A percentile compares a stretch with the other conserved stretches of the same genome.
Evolutionary conservation across 2,329 filamentous ascomycete genomes (phyloP).

Genomic region (Claviceps sp.): DNA sequence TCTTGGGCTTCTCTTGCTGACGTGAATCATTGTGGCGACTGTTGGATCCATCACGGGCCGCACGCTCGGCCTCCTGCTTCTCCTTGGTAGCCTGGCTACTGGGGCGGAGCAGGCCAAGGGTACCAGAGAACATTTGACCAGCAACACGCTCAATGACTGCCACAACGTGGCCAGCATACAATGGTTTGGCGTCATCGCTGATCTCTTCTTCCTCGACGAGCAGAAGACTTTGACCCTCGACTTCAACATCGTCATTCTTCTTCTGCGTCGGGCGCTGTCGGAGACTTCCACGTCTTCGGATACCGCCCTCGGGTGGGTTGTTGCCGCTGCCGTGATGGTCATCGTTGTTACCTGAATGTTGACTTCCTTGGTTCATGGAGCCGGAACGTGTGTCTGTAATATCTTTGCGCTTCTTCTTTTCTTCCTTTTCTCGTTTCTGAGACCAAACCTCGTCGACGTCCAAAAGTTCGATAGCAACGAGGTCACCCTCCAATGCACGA

Average conservation of each 20-base stretch:
- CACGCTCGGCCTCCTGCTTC: constrained; percentile 94
- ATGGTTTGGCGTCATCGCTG: constrained; percentile 92
- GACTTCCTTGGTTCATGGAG: constrained; percentile 58
- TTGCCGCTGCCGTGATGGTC: constrained; percentile 49
- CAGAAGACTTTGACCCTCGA: constrained; percentile 91
- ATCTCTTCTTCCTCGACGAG: constrained; percentile 98
- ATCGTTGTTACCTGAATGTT: constrained; percentile 48
- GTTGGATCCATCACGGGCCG: constrained; percentile 69
- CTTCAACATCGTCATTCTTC: constrained; percentile 99
- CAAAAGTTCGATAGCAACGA: constrained; percentile 88
- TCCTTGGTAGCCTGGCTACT: constrained; percentile 98
- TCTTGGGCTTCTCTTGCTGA: constrained; percentile 90
- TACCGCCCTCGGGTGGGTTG: constrained; percentile 61
- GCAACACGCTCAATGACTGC: constrained; percentile 94
- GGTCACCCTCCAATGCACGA: constrained; percentile 86
- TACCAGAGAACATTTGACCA: constrained; percentile 98
- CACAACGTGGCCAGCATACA: constrained; percentile 94
- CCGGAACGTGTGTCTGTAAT: constrained; percentile 81
- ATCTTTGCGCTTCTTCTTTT: constrained; percentile 99
- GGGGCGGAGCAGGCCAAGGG: constrained; percentile 81
- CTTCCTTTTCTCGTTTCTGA: constrained; percentile 98
- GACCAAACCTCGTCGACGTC: constrained; percentile 98
- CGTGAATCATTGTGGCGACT: constrained; percentile 64
- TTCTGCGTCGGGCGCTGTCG: constrained; percentile 96
- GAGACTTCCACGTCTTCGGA: constrained; percentile 86